These are phyloP conservation scores for Aspergillus diversus DNA, from an alignment of 495 filamentous ascomycete genomes.

Conservation along the genomic window DNA sequence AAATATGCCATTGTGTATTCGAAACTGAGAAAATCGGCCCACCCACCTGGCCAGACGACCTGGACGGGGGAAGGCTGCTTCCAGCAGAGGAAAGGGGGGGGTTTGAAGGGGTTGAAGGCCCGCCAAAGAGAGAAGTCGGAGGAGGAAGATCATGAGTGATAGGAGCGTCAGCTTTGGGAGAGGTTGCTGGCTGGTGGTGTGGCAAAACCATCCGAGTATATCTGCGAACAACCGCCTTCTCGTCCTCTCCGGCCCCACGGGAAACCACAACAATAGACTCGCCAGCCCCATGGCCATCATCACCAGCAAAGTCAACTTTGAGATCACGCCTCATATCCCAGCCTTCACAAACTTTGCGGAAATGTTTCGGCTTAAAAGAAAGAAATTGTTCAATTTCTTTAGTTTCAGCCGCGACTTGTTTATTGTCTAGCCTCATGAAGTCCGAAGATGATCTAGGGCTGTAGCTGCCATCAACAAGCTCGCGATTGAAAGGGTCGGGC, in stretches of 20 bases:
- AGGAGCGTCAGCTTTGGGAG: background rate
- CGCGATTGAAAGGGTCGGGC: slow-evolving; percentile 68
- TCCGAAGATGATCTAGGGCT: slow-evolving; percentile 71
- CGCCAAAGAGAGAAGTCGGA: slow-evolving; percentile 42
- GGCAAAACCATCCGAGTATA: slow-evolving; percentile 41
- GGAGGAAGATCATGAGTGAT: slow-evolving; percentile 6
- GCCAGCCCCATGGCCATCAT: slow-evolving; percentile 71
- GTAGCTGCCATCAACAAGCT: slow-evolving; percentile 65
- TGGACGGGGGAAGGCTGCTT: slow-evolving; percentile 34
- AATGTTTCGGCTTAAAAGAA: slow-evolving; percentile 73
- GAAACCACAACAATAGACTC: slow-evolving; percentile 76
- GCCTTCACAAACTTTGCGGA: slow-evolving; percentile 74
- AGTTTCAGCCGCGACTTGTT: slow-evolving; percentile 75
- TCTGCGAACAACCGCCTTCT: slow-evolving; percentile 52
- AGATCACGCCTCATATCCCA: slow-evolving; percentile 93
- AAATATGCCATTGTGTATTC: slow-evolving; percentile 61
- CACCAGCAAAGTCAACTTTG: slow-evolving; percentile 86
- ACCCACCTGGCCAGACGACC: slow-evolving; percentile 30
- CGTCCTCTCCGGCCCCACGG: slow-evolving; percentile 65
- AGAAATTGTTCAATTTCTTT: slow-evolving; percentile 79
- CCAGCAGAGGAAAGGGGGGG: slow-evolving; percentile 14
- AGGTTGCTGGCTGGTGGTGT: slow-evolving; percentile 19
- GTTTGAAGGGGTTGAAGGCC: slow-evolving; percentile 23
- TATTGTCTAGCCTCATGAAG: slow-evolving; percentile 68
- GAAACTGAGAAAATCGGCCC: slow-evolving; percentile 23